Percentiles rank a stretch among this genome's conserved stretches.
Conservation (phyloP, 495 filamentous ascomycete species). For the Penicillium canariense region DNA sequence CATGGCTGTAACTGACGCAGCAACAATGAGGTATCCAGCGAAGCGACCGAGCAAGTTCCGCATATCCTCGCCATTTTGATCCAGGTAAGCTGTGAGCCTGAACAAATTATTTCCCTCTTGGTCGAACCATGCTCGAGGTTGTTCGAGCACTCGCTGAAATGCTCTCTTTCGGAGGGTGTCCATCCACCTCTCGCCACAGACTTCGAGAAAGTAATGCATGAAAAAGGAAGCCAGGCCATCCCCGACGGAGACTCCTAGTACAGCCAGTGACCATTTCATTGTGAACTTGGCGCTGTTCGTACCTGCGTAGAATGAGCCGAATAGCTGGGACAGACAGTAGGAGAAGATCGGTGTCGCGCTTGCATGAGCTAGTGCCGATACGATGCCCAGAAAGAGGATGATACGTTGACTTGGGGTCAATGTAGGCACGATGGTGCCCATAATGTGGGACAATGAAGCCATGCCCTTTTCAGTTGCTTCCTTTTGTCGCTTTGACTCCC, state of each 20-base stretch:
- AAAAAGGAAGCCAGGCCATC: conserved; percentile 65
- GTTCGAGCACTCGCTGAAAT: conserved; percentile 67
- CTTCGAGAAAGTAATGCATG: conserved; percentile 69
- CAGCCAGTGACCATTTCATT: conserved; percentile 63
- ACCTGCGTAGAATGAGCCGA: conserved; percentile 63
- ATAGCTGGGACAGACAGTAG: conserved; percentile 70
- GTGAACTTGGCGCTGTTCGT: conserved; percentile 43
- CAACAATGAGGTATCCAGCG: conserved; percentile 64
- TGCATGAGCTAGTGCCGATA: conserved; percentile 61
- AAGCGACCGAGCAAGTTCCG: conserved; percentile 78
- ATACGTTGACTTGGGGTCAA: conserved; percentile 51
- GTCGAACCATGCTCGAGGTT: conserved; percentile 86
- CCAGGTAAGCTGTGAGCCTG: conserved; percentile 66
- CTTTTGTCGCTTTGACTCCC: not conserved
- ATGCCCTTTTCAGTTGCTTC: conserved; percentile 8
- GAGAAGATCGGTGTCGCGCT: conserved; percentile 75
- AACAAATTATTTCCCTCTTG: conserved; percentile 60
- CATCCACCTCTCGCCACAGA: conserved; percentile 74
- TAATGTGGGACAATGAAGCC: conserved; percentile 51
- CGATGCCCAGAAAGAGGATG: conserved; percentile 59
- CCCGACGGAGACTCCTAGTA: conserved; percentile 64
- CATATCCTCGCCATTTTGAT: conserved; percentile 86
- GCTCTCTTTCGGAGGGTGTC: conserved; percentile 67
- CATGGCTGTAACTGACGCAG: conserved; percentile 59
- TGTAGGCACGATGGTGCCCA: conserved; percentile 70